Conservation (phyloP, 2,329 filamentous ascomycete species). For the Xylariales sp. region DNA sequence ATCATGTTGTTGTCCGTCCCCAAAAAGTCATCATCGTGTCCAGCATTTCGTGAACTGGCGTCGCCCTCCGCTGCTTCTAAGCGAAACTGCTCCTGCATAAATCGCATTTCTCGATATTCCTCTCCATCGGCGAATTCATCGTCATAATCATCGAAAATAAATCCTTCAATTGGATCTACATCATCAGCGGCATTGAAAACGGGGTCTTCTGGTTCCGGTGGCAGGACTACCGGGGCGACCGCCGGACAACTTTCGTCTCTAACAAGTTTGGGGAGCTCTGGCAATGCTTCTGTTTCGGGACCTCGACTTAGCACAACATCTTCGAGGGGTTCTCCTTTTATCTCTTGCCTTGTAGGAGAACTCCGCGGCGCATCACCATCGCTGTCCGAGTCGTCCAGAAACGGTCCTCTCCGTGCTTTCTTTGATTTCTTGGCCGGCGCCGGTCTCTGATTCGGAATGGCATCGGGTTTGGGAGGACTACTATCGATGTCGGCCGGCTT, state of each 20-base stretch:
- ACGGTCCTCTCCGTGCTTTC: conserved; percentile 48
- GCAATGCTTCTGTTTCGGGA: conserved; percentile 5
- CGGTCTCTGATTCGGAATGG: conserved; percentile 7
- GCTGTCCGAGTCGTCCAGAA: conserved; percentile 66
- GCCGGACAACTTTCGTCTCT: conserved; percentile 20
- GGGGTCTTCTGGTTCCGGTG: conserved; percentile 15
- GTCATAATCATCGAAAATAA: conserved; percentile 39
- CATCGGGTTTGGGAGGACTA: conserved; percentile 8
- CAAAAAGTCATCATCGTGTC: too few relatives aligned
- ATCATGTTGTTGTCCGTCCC: conserved; percentile 26
- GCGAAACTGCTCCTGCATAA: conserved; percentile 71
- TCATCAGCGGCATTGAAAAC: too few relatives aligned
- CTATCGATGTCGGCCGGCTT: conserved; percentile 4
- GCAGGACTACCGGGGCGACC: conserved; percentile 12
- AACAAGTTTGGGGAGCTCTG: conserved; percentile 12
- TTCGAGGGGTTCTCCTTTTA: conserved; percentile 2
- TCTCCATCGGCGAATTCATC: conserved; percentile 53
- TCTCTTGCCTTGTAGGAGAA: conserved; percentile 6
- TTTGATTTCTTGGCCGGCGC: conserved; percentile 20
- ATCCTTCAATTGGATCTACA: too few relatives aligned
- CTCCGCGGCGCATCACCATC: conserved; percentile 32
- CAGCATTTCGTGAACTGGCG: too few relatives aligned
- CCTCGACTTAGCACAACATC: conserved; percentile 5
- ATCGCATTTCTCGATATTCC: conserved; percentile 61
- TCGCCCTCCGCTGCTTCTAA: conserved; percentile 57